These are phyloP conservation scores for Penicillium lividum DNA, from an alignment of 495 filamentous ascomycete species.

Conservation along the genomic window DNA sequence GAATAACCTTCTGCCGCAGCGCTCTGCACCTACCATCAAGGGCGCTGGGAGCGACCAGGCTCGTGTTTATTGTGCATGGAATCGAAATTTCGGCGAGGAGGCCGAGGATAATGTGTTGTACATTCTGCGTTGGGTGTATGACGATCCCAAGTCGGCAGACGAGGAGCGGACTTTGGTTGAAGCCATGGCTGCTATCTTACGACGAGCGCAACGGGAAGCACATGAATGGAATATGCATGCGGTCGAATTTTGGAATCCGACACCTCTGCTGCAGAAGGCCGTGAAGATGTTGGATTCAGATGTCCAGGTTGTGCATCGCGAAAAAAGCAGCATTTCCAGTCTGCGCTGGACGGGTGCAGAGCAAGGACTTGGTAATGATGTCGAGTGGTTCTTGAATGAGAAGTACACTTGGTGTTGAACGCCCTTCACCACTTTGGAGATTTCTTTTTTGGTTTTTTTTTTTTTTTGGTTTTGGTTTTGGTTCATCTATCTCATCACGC, in stretches of 20 bases:
- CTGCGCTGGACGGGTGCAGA: constrained; percentile 62
- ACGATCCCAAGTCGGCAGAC: constrained; percentile 46
- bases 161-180: constrained; percentile 38
- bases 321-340: constrained; percentile 63
- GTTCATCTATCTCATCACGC: constrained; percentile 7
- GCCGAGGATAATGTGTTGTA: constrained; percentile 69
- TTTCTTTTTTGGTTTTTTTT: constrained; percentile 10
- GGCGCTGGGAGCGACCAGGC: constrained; percentile 63
- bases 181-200: constrained; percentile 54
- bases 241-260: constrained; percentile 68
- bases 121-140: constrained; percentile 76
- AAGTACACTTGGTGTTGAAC: constrained; percentile 90
- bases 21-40: constrained; percentile 55
- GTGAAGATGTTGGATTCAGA: constrained; percentile 53
- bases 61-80: constrained; percentile 79
- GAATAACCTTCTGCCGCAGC: constrained; percentile 45
- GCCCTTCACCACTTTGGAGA: constrained; percentile 7
- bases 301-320: constrained; percentile 56
- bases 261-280: constrained; percentile 56
- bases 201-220: constrained; percentile 56
- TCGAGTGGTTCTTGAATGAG: constrained; percentile 89
- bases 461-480: constrained; percentile 10
- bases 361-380: constrained; percentile 48
- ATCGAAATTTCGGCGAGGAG: constrained; percentile 62
- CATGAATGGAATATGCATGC: constrained; percentile 58